Evolutionary conservation across 768 basidiomycete genomes (phyloP), one percentile per base, ranked within the genome.

Genomic region (Gyrodon lividus): DNA sequence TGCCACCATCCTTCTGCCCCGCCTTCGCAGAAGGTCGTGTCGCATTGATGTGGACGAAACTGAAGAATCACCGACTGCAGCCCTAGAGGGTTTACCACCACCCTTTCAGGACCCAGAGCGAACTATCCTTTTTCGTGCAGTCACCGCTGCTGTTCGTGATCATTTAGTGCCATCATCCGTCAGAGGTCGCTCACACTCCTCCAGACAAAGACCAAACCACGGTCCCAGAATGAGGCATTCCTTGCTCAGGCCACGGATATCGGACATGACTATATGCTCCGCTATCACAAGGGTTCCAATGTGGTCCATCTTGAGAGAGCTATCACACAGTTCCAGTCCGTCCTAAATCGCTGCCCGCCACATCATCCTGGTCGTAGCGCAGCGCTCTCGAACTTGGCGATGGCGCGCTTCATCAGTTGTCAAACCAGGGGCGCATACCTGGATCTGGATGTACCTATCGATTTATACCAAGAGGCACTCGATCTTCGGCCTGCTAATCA

Each of bases 351-450:
- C 9, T 61, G 60, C 31, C 39, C 47, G 3, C 2, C 10, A 2
- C 40, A 17, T 6, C 19, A 52, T 28, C 28, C n/a, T 8, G 20
- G 39, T 31, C 40, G 16, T 13, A 48, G 50, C 2, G 49, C 43
- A n/a, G 53, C 26, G 1, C 35, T 59, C 1, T 59, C 17, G 10
- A 61, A 61, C 30, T 39, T 59, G 3, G 60, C 51, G 3, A 41
- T 6, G 1, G 50, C 47, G n/a, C 4, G 35, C 1, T 49, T 43
- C 17, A 42, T 48, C 33, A 20, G 13, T 2, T 52, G 22, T 8
- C 53, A 47, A 19, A n/a, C 38, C 6, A 23, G 38, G 3, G 30
- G 20, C 6, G 17, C 14, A 4, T 24, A 13, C 5, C 2, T 2
- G 3, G 10, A 28, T 4, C 33, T 46, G 19, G 22, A 43, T 2